Percentiles rank a stretch among this genome's conserved stretches.
Conservation (phyloP, 768 basidiomycete species). For the Kwoniella newhampshirensis region DNA sequence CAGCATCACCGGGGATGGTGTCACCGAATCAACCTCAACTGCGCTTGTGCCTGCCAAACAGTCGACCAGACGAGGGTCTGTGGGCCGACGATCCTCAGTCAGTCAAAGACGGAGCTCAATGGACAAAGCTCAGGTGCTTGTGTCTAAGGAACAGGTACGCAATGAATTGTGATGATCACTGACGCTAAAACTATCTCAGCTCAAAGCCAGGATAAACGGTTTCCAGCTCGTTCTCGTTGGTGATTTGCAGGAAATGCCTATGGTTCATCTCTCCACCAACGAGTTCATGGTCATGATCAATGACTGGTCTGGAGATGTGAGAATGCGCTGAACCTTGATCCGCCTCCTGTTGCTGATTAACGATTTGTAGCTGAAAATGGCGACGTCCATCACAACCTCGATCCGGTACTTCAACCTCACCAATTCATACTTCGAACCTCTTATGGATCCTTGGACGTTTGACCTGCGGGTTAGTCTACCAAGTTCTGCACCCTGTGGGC, state of each 20-base stretch:
- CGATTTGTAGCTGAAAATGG: conserved; percentile 69
- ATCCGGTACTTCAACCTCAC: conserved; percentile 96
- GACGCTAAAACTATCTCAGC: conserved; percentile 56
- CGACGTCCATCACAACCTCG: conserved; percentile 73
- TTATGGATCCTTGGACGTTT: conserved; percentile 96
- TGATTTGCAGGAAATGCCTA: conserved; percentile 89
- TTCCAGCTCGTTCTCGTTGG: conserved; percentile 92
- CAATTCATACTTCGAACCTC: conserved; percentile 97
- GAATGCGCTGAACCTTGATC: conserved; percentile 24
- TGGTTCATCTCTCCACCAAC: conserved; percentile 83
- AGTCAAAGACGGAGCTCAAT: conserved; percentile 31
- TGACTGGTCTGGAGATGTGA: conserved; percentile 91
- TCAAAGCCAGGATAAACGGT: conserved; percentile 83
- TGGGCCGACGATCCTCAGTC: conserved; percentile 25
- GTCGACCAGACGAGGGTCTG: conserved; percentile 7
- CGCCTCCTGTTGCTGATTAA: conserved; percentile 18
- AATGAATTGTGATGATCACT: neutral
- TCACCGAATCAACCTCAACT: conserved; percentile 28
- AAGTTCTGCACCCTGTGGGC: neutral
- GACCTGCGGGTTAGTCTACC: conserved; percentile 63
- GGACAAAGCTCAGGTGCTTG: conserved; percentile 57
- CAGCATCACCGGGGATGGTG: conserved; percentile 23
- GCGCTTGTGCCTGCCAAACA: conserved; percentile 39
- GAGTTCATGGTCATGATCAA: conserved; percentile 77
- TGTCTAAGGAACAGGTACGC: conserved; percentile 79